These are phyloP conservation scores for Trypanosoma congolense DNA, from an alignment of 208 protist genomes.

Conservation along the genomic window DNA sequence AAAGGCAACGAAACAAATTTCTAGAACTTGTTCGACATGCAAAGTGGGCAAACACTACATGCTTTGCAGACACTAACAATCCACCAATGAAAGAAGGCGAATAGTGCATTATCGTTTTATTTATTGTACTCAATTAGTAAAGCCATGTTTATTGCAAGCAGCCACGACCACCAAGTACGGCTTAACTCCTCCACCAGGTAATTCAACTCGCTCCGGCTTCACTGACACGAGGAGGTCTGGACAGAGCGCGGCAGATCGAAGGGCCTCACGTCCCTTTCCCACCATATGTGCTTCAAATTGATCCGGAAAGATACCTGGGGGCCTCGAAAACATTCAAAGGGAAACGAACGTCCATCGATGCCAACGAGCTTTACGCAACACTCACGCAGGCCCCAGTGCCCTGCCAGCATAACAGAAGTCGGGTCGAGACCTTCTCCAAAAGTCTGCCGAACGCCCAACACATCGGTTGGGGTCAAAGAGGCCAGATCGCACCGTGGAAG, in stretches of 20 bases:
- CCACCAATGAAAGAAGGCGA: too few relatives aligned
- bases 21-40: too few relatives aligned
- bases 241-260: slow-evolving; percentile 9
- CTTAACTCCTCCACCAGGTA: slow-evolving; percentile 4
- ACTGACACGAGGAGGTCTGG: slow-evolving; percentile 6
- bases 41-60: too few relatives aligned
- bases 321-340: slow-evolving; percentile 24
- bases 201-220: slow-evolving; percentile 1
- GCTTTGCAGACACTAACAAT: too few relatives aligned
- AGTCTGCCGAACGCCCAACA: neutral
- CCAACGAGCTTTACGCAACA: slow-evolving; percentile 62
- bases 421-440: slow-evolving; percentile 22
- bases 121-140: too few relatives aligned
- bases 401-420: slow-evolving; percentile 29
- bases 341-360: slow-evolving; percentile 30
- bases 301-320: slow-evolving; percentile 7
- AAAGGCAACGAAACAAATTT: too few relatives aligned
- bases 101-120: too few relatives aligned
- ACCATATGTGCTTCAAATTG: slow-evolving; percentile 12
- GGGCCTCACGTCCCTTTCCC: slow-evolving; percentile 1
- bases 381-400: slow-evolving; percentile 59
- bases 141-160: too few relatives aligned
- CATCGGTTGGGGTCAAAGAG: neutral
- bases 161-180: slow-evolving; percentile 15
- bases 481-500: slow-evolving; percentile 9